Conservation (phyloP, 2,329 filamentous ascomycete genomes). For the Nigrospora sphaerica region DNA sequence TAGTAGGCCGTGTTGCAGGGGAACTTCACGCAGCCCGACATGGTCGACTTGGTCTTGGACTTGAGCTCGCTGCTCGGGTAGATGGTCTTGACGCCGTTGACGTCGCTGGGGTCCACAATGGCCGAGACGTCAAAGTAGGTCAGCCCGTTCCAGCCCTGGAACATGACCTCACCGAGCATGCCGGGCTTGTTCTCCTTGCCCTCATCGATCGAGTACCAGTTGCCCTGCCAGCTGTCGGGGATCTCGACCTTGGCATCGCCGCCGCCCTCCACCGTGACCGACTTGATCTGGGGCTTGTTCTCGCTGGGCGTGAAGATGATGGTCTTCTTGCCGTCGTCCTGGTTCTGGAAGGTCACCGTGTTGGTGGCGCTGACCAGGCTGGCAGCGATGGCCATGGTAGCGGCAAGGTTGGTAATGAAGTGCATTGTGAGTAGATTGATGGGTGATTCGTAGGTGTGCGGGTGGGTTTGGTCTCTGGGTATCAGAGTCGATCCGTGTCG, state of each 20-base stretch:
- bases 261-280: constrained; percentile 31
- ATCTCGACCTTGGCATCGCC: constrained; percentile 33
- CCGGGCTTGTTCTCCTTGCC: constrained; percentile 34
- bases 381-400: constrained; percentile 32
- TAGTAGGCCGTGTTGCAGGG: constrained; percentile 50
- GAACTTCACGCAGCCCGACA: constrained; percentile 44
- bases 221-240: constrained; percentile 38
- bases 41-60: constrained; percentile 17
- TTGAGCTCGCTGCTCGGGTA: constrained; percentile 31
- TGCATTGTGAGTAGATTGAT: constrained; percentile 39
- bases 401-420: constrained; percentile 39
- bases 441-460: too few relatives aligned
- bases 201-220: constrained; percentile 41
- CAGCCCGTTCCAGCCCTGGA: constrained; percentile 37
- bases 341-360: constrained; percentile 50
- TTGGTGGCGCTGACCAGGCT: constrained; percentile 36
- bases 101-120: constrained; percentile 45
- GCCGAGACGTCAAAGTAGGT: constrained; percentile 54
- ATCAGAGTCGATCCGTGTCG: too few relatives aligned
- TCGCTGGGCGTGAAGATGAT: constrained; percentile 42
- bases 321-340: constrained; percentile 42
- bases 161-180: constrained; percentile 46
- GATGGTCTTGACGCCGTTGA: constrained; percentile 46
- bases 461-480: too few relatives aligned
- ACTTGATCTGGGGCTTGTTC: constrained; percentile 24